Evolutionary conservation across 352 stramenopile species (phyloP), one percentile per base, ranked within the genome.

Genomic region (Globisporangium barbulae): DNA sequence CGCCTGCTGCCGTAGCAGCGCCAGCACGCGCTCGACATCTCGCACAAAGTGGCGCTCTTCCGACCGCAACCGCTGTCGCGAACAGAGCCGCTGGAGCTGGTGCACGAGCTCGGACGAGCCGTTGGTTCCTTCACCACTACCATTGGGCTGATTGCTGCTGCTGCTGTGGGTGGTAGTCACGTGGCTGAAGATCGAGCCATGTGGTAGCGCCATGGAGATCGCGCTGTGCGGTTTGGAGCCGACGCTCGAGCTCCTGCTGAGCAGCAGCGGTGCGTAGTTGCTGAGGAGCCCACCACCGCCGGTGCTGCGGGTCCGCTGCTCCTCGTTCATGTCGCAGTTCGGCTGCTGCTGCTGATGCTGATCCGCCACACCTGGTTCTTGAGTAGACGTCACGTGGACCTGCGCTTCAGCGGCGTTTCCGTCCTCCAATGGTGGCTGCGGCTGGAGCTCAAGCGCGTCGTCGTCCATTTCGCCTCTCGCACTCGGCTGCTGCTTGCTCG

Each of bases 41-140:
- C 83, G 74, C 22, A 83, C 74, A 59, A 91, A 91, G 1, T 72
- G 63, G 6, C 83, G 75, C 63, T 91, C 85, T 33, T 93, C 85
- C 0, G 74, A 72, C 4, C 81, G 79, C 52, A 79, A 69, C n/a
- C 81, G 81, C 67, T 91, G 81, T 19, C 85, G 75, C 57, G 76
- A 83, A 31, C 74, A 89, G 8, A 93, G 66, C 30, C 72, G 67
- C 60, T 90, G 81, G 7, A 91, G 68, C 49, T 89, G 81, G 17
- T 67, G 57, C 39, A 90, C 79, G 31, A 93, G 68, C 53, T 91
- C 81, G n/a, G 59, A 58, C 49, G 55, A 68, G 3, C 53, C 50
- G 25, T 30, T 30, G 31, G 52, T 10, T 58, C 52, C 31, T 37
- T 37, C 30, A 28, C 28, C 31, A 9, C 25, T 12, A 39, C 30